phyloP scores from a whole-genome alignment of 208 protist genomes.

The Spongospora subterranea region DNA sequence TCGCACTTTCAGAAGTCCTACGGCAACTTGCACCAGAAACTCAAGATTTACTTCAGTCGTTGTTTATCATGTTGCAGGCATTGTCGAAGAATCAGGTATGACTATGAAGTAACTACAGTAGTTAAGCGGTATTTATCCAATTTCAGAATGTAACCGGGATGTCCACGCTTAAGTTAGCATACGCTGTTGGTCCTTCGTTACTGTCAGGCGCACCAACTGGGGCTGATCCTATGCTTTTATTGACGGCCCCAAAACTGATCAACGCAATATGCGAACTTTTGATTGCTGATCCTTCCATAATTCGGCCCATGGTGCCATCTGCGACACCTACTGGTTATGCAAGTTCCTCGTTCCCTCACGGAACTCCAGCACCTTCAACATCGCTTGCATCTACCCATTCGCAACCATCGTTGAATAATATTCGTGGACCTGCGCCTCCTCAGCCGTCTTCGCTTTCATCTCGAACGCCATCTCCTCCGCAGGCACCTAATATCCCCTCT shows the following conservation, averaged over 20 bases:
- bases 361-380: not conserved
- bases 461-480: not conserved
- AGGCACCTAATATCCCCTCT: not conserved
- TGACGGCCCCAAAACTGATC: conserved; percentile 48
- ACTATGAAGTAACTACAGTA: not conserved
- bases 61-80: conserved; percentile 48
- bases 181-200: conserved; percentile 17
- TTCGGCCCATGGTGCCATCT: not conserved
- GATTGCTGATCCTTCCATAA: not conserved
- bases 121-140: not conserved
- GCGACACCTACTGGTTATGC: not conserved
- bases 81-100: conserved; percentile 24
- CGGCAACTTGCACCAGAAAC: conserved; percentile 7
- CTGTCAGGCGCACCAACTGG: conserved; percentile 5
- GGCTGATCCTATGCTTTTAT: not conserved
- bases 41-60: not conserved
- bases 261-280: conserved; percentile 33
- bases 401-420: not conserved
- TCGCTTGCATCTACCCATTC: not conserved
- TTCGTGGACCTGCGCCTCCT: not conserved
- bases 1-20: not conserved
- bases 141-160: not conserved
- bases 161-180: conserved; percentile 40
- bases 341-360: not conserved
- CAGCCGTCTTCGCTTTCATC: not conserved